phyloP scores from a whole-genome alignment of 116 monocot species.

The Dioscorea cayenensis region DNA sequence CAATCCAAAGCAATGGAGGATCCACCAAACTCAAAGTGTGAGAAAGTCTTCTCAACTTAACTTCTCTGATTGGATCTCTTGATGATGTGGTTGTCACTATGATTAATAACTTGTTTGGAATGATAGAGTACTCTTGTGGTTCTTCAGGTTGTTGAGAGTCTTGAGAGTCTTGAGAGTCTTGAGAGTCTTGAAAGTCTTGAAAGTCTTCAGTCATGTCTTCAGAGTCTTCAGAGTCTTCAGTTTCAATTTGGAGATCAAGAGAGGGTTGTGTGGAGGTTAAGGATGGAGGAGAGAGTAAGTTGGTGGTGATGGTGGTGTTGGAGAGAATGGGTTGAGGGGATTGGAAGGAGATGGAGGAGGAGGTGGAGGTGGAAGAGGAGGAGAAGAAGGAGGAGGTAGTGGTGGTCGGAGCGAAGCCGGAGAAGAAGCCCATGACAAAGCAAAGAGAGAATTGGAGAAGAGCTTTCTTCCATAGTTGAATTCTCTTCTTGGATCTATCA shows the following conservation, averaged over 20 bases:
- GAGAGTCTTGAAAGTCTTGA: no score
- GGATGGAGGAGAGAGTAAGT: not conserved
- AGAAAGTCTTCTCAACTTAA: slow-evolving; percentile 41
- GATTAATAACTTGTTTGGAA: slow-evolving; percentile 24
- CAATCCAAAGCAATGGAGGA: slow-evolving; percentile 85
- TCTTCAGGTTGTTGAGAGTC: no score
- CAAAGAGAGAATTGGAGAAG: slow-evolving; percentile 83
- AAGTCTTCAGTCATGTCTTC: no score
- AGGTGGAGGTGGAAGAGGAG: slow-evolving; percentile 23
- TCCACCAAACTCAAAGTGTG: slow-evolving; percentile 52
- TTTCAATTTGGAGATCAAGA: no score
- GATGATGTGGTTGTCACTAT: slow-evolving; percentile 41
- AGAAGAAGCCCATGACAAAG: slow-evolving; percentile 90
- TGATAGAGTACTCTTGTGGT: no score
- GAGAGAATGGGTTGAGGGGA: slow-evolving; percentile 18
- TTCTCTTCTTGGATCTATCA: slow-evolving; percentile 45
- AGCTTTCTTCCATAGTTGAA: slow-evolving; percentile 77
- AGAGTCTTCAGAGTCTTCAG: no score
- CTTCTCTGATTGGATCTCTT: slow-evolving; percentile 16
- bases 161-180: no score
- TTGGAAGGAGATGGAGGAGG: not conserved
- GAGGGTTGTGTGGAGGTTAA: not conserved
- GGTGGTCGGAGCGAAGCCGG: slow-evolving; percentile 70
- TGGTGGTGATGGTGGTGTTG: not conserved
- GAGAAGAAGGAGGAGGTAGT: slow-evolving; percentile 36